Percentiles rank a stretch among this genome's conserved stretches.
Evolutionary conservation across 345 rosid genomes (phyloP).

Genomic region (Eucalyptus guilfoylei): DNA sequence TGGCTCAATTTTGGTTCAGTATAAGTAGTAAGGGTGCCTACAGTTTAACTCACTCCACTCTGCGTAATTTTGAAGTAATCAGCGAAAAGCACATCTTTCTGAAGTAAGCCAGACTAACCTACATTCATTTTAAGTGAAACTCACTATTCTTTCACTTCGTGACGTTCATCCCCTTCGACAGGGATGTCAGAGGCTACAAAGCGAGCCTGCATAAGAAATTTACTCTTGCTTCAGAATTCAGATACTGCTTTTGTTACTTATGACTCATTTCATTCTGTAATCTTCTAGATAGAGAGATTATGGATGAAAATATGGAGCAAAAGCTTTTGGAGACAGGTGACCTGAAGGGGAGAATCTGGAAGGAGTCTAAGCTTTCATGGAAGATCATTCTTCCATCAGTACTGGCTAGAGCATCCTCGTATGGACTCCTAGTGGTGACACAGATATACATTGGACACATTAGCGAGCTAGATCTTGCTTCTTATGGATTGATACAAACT

Average conservation of each 20-base stretch:
- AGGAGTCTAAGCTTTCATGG: background rate
- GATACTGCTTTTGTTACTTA: background rate
- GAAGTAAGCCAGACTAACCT: background rate
- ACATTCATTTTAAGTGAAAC: background rate
- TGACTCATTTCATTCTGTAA: background rate
- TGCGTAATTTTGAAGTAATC: background rate
- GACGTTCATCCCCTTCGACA: background rate
- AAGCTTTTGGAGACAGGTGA: background rate
- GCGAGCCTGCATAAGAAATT: background rate
- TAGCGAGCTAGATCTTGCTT: background rate
- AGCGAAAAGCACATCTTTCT: background rate
- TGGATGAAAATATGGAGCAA: background rate
- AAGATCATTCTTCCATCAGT: background rate
- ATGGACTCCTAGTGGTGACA: background rate
- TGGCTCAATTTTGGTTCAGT: background rate
- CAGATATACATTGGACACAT: background rate
- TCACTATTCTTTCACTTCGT: background rate
- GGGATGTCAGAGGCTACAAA: background rate
- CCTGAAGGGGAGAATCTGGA: background rate
- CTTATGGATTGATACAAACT: background rate
- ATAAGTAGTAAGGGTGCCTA: background rate
- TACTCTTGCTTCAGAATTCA: background rate
- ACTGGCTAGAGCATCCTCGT: background rate
- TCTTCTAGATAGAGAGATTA: background rate
- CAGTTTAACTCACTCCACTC: background rate